Conservation (phyloP, 169 alveolate genomes). For the Sarcocystis neurona region DNA sequence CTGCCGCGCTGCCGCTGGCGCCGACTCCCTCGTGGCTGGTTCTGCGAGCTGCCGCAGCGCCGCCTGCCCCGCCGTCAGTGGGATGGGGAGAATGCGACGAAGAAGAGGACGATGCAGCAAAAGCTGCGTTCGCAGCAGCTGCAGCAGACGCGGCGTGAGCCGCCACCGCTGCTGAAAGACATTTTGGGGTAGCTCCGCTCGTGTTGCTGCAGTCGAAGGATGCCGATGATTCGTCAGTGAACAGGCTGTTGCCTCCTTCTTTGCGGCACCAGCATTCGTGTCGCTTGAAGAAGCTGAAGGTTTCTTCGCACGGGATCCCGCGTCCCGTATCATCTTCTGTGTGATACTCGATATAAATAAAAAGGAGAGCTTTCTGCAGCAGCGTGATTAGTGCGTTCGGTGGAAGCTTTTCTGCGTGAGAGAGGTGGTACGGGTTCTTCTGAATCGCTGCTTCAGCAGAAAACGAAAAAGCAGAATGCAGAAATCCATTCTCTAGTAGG, state of each 20-base stretch:
- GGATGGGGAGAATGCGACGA: background rate
- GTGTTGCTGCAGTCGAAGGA: too few species aligned
- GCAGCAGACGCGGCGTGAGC: too few species aligned
- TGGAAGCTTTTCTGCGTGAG: conserved; percentile 86
- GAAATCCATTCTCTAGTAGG: conserved; percentile 85
- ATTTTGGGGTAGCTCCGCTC: too few species aligned
- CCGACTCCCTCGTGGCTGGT: too few species aligned
- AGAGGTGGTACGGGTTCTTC: conserved; percentile 78
- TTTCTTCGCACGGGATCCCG: conserved; percentile 79
- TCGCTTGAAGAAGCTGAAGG: conserved; percentile 82
- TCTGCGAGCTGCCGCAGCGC: too few species aligned
- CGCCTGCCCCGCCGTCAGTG: background rate
- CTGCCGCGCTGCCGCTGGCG: background rate
- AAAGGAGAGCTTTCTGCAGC: conserved; percentile 87
- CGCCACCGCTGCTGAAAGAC: too few species aligned
- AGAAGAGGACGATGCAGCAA: background rate
- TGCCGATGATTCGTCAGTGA: too few species aligned
- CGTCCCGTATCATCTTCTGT: conserved; percentile 82
- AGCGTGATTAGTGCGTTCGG: conserved; percentile 85
- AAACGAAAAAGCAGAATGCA: conserved; percentile 85
- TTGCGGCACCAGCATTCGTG: conserved; percentile 83
- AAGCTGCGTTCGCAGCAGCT: too few species aligned
- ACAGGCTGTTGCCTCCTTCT: too few species aligned
- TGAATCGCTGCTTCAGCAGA: conserved; percentile 80
- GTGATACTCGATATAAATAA: conserved; percentile 84